Evolutionary conservation across 208 protist genomes (phyloP).

Genomic region (Leishmania gerbilli): DNA sequence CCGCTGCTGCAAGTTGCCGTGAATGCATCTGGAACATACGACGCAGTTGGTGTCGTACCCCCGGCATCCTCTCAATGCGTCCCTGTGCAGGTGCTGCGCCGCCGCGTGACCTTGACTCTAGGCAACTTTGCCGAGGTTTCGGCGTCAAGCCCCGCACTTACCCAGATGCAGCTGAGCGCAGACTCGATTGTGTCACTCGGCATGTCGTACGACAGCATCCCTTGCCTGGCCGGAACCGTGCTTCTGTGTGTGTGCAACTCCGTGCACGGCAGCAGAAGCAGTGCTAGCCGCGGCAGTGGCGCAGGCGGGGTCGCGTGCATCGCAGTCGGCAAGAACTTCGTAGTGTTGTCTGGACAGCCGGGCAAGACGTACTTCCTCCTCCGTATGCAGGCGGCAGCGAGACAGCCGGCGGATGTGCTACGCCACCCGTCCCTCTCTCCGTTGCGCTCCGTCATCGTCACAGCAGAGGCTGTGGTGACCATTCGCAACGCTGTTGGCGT

Average conservation of each 20-base stretch:
- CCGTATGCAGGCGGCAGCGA: conserved; percentile 17
- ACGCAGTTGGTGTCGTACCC: conserved; percentile 9
- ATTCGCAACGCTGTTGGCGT: conserved; percentile 65
- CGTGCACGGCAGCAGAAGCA: background rate
- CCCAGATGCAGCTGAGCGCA: background rate
- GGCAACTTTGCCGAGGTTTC: background rate
- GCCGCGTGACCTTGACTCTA: conserved; percentile 20
- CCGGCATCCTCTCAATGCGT: conserved; percentile 10
- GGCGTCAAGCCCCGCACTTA: background rate
- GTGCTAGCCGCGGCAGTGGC: background rate
- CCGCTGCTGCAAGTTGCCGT: conserved; percentile 31
- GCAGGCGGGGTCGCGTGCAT: conserved; percentile 17
- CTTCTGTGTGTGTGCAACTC: conserved; percentile 53
- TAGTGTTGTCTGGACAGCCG: conserved; percentile 22
- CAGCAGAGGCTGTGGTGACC: conserved; percentile 45
- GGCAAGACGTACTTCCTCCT: conserved; percentile 54
- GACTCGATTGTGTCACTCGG: conserved; percentile 37
- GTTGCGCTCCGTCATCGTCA: conserved; percentile 28
- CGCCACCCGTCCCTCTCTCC: conserved; percentile 21
- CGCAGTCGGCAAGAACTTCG: conserved; percentile 35
- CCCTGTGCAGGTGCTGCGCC: conserved; percentile 16
- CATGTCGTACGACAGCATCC: conserved; percentile 64
- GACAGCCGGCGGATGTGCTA: conserved; percentile 25
- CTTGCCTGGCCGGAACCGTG: conserved; percentile 40
- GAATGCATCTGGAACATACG: conserved; percentile 14